Evolutionary conservation across 768 basidiomycete species (phyloP), one percentile per base, ranked within the genome.

Genomic region (Strobilomyces echinocephalus): DNA sequence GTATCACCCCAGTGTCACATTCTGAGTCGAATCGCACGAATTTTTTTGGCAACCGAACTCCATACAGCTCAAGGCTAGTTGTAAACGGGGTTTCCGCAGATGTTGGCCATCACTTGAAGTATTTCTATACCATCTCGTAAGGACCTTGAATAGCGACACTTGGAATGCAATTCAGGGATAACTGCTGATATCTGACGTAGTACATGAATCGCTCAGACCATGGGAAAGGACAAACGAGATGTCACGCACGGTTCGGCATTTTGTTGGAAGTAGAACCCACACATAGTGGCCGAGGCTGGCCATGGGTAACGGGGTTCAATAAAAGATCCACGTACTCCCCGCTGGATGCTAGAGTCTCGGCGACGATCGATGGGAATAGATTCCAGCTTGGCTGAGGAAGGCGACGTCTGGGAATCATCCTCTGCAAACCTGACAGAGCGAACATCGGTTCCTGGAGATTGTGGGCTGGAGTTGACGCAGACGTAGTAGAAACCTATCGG

Each of bases 231-330:
- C 30, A 50, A 45, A n/a, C 44, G 50, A 56, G 31, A 57, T 20
- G 33, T 8, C n/a, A 82, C 88, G 74, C 65, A 93, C 91, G 91
- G 91, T 64, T 91, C 90, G 51, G 90, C 93, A 68, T 92, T 88
- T 76, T 87, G 86, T 70, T 94, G 91, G 73, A 90, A 95, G 71
- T 95, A 95, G 73, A 91, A 95, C 35, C 93, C 90, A 58, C 81
- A 87, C 88, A 91, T 91, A 26, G 83, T 83, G 5, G 88, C 89
- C 46, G n/a, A n/a, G n/a, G 80, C 66, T 8, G 82, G 75, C 6
- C 77, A 73, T 43, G 74, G 68, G 51, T 74, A 67, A 53, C 72
- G 71, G 42, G 79, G 77, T 35, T 76, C 73, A n/a, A 76, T 61
- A 5, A 80, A 78, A 15, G 79, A 70, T 15, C 79, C 77, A 20